These are phyloP conservation scores for Sporothrix sp. DNA, from an alignment of 2,329 filamentous ascomycete genomes.

Conservation along the genomic window DNA sequence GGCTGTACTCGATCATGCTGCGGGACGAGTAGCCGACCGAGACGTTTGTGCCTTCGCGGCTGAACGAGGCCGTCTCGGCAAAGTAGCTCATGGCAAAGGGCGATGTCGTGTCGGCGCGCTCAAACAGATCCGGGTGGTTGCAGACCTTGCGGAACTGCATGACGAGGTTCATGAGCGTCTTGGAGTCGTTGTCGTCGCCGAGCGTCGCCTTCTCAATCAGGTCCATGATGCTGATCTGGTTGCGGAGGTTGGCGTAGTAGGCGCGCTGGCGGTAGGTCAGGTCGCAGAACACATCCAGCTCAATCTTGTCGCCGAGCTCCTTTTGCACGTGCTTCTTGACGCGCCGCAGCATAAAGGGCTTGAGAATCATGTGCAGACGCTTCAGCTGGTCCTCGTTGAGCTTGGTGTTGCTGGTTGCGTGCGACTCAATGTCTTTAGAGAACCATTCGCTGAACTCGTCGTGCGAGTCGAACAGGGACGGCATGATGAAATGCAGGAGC, in stretches of 20 bases:
- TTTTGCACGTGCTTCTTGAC: conserved; percentile 99
- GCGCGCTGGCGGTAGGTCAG: conserved; percentile 92
- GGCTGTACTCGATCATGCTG: conserved; percentile 71
- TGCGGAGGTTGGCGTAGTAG: conserved; percentile 83
- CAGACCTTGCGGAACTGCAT: conserved; percentile 99
- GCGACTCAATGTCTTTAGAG: conserved; percentile 92
- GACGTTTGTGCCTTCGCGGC: conserved; percentile 75
- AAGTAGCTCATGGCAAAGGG: conserved; percentile 78
- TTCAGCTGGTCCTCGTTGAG: conserved; percentile 96
- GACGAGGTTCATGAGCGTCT: conserved; percentile 95
- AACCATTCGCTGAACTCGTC: conserved; percentile 94
- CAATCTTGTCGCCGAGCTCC: conserved; percentile 97
- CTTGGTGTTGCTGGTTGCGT: conserved; percentile 98
- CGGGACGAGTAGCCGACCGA: conserved; percentile 79
- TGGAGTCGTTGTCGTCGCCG: conserved; percentile 88
- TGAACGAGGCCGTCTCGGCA: conserved; percentile 89
- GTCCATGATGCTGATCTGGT: conserved; percentile 98
- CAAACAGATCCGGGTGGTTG: conserved; percentile 95
- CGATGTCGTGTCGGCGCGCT: conserved; percentile 83
- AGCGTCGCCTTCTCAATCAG: conserved; percentile 93
- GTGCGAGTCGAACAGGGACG: conserved; percentile 91
- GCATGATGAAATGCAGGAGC: conserved; percentile 98
- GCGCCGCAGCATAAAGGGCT: conserved; percentile 98
- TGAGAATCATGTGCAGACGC: conserved; percentile 95
- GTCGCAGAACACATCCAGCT: conserved; percentile 91